These are phyloP conservation scores for Ogataea philodendri DNA, from an alignment of 805 yeast genomes.

Conservation along the genomic window DNA sequence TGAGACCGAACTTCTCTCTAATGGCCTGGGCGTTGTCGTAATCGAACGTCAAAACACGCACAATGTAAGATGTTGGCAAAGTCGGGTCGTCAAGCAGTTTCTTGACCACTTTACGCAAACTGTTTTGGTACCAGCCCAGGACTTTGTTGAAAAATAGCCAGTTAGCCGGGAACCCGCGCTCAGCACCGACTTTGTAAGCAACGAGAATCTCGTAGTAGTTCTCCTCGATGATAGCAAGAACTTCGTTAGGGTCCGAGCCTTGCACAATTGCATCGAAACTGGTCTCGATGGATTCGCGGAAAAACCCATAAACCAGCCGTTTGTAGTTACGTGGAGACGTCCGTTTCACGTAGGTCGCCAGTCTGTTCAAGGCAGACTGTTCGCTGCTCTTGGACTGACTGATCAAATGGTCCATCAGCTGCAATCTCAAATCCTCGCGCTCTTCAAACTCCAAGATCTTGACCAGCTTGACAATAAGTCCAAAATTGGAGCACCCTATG, in stretches of 20 bases:
- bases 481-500: slow-evolving; percentile 62
- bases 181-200: slow-evolving; percentile 59
- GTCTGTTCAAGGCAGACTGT: slow-evolving; percentile 14
- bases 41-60: slow-evolving; percentile 75
- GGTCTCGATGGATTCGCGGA: slow-evolving; percentile 59
- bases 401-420: slow-evolving; percentile 18
- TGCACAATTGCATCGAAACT: slow-evolving; percentile 66
- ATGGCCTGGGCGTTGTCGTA: slow-evolving; percentile 59
- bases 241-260: slow-evolving; percentile 44
- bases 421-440: slow-evolving; percentile 63
- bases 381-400: slow-evolving; percentile 14
- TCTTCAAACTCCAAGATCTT: slow-evolving; percentile 81
- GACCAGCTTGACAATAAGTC: slow-evolving; percentile 67
- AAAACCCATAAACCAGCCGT: slow-evolving; percentile 54
- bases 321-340: slow-evolving; percentile 56
- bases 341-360: slow-evolving; percentile 42
- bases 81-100: slow-evolving; percentile 44
- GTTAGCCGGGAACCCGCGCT: slow-evolving; percentile 59
- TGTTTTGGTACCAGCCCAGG: slow-evolving; percentile 63
- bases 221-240: slow-evolving; percentile 62
- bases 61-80: slow-evolving; percentile 74
- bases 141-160: slow-evolving; percentile 73
- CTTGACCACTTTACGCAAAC: slow-evolving; percentile 61
- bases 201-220: slow-evolving; percentile 83
- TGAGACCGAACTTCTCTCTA: slow-evolving; percentile 47